Percentiles rank a stretch among this genome's conserved stretches.
These are phyloP conservation scores for Umbelopsis sp. DNA, from an alignment of 192 early-diverging fungal genomes.

Conservation along the genomic window DNA sequence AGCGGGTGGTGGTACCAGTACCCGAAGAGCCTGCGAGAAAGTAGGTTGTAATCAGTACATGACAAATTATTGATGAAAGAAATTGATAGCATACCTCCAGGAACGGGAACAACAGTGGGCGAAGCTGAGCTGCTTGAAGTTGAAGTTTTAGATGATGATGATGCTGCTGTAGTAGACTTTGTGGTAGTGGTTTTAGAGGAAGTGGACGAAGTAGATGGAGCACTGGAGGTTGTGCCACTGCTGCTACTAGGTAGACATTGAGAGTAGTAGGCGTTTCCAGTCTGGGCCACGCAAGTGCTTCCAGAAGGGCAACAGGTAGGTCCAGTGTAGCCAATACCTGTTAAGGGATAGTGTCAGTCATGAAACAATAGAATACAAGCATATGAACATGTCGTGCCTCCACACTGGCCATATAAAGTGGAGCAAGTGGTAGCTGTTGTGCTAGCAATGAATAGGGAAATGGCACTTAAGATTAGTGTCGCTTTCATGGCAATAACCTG, in stretches of 20 bases:
- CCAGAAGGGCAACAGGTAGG: constrained; percentile 29
- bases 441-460: neutral
- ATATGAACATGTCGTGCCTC: constrained; percentile 8
- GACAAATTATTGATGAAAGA: neutral
- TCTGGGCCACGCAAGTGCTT: constrained; percentile 16
- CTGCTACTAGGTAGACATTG: constrained; percentile 19
- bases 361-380: neutral
- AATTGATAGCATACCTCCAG: neutral
- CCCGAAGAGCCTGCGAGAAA: constrained; percentile 8
- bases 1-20: constrained; percentile 26
- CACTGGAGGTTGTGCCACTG: neutral
- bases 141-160: neutral
- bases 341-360: neutral
- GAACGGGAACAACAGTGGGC: neutral
- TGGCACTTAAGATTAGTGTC: neutral
- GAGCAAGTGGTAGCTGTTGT: constrained; percentile 12
- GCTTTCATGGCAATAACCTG: neutral
- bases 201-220: neutral
- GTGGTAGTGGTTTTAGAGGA: constrained; percentile 1
- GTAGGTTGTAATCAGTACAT: neutral
- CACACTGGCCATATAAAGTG: constrained; percentile 23
- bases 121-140: neutral
- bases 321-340: constrained; percentile 24
- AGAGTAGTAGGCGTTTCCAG: constrained; percentile 20
- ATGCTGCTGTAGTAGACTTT: neutral